These are phyloP conservation scores for Capronia americana DNA, from an alignment of 2,329 filamentous ascomycete genomes.

Conservation along the genomic window DNA sequence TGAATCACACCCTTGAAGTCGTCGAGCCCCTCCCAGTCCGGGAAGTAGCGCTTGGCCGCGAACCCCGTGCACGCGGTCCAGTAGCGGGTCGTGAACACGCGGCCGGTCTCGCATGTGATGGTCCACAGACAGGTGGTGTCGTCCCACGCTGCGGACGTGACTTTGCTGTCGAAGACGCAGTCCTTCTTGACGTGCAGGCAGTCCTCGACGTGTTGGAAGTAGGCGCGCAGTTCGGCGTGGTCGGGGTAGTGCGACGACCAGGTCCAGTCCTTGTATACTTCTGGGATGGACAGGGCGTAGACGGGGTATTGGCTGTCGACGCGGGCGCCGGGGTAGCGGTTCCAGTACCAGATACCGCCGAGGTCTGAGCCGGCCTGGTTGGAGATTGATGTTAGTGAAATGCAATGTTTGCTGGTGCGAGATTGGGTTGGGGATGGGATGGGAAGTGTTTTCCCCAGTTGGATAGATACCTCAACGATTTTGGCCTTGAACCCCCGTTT, in stretches of 20 bases:
- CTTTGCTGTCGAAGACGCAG: conserved; percentile 44
- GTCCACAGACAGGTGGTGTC: conserved; percentile 49
- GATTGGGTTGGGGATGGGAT: neutral
- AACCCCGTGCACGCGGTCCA: conserved; percentile 47
- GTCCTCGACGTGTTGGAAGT: conserved; percentile 29
- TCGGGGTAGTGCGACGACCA: conserved; percentile 34
- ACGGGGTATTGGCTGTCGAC: conserved; percentile 56
- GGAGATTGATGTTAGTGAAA: neutral
- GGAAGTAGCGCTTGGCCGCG: conserved; percentile 65
- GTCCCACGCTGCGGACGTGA: conserved; percentile 50
- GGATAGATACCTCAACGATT: conserved; percentile 46
- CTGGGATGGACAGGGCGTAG: conserved; percentile 61
- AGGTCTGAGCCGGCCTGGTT: conserved; percentile 24
- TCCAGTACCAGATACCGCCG: conserved; percentile 33
- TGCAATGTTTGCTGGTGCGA: too few relatives aligned
- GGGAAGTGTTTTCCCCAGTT: too few relatives aligned
- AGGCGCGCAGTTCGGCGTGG: conserved; percentile 27
- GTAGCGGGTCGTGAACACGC: conserved; percentile 29
- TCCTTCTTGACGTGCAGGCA: conserved; percentile 46
- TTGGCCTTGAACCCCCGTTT: conserved; percentile 56
- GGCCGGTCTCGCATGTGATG: conserved; percentile 48
- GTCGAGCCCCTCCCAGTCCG: conserved; percentile 65
- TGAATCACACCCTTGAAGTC: conserved; percentile 66
- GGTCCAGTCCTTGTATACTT: conserved; percentile 48
- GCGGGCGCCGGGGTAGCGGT: conserved; percentile 51